Conservation (phyloP, 495 filamentous ascomycete genomes). For the Aspergillus carlsbadensis region DNA sequence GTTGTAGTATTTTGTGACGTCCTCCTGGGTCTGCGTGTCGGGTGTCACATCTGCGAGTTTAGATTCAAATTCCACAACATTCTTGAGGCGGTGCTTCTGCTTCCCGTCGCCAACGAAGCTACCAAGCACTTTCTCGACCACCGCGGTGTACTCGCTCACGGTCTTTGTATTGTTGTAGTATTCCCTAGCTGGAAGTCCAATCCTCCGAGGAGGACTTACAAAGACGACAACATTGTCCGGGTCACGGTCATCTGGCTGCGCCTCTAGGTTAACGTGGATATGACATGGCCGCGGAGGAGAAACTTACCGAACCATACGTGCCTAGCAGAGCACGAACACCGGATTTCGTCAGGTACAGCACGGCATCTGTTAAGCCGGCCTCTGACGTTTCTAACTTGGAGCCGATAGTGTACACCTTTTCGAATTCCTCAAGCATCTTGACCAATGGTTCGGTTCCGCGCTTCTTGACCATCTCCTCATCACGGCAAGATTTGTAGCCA, state of each 20-base stretch:
- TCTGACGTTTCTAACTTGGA: constrained; percentile 29
- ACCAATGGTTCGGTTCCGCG: constrained; percentile 53
- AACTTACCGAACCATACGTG: constrained; percentile 48
- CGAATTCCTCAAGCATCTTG: constrained; percentile 50
- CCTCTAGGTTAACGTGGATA: not conserved
- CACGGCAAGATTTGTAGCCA: constrained; percentile 64
- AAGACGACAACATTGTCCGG: constrained; percentile 62
- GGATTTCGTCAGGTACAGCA: constrained; percentile 54
- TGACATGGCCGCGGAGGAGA: not conserved
- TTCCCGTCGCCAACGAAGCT: constrained; percentile 25
- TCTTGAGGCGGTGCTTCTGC: constrained; percentile 32
- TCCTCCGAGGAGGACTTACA: constrained; percentile 48
- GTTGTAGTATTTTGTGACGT: constrained; percentile 62
- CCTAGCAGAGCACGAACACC: constrained; percentile 50
- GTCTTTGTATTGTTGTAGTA: constrained; percentile 60
- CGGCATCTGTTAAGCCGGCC: constrained; percentile 47
- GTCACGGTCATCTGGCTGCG: constrained; percentile 59
- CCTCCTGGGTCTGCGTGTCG: constrained; percentile 54
- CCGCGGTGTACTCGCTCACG: constrained; percentile 50
- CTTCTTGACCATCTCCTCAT: constrained; percentile 53
- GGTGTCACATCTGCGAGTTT: constrained; percentile 60
- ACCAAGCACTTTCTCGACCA: constrained; percentile 45
- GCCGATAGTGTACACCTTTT: constrained; percentile 52
- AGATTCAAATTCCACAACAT: constrained; percentile 59
- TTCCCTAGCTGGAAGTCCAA: constrained; percentile 63